phyloP scores from a whole-genome alignment of 371 early-diverging fungal genomes.

The Mortierella sp. region DNA sequence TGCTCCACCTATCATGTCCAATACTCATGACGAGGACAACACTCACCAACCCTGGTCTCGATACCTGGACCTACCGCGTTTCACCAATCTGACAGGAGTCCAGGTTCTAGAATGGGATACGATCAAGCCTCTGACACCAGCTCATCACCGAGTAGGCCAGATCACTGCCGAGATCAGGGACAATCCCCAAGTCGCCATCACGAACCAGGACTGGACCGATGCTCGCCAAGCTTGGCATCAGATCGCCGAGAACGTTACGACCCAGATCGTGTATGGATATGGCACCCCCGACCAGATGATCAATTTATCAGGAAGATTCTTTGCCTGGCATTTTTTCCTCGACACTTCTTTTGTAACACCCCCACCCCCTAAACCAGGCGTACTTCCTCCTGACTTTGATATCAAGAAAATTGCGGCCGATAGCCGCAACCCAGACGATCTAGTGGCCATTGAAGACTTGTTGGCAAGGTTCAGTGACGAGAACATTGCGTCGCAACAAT shows the following conservation, averaged over 20 bases:
- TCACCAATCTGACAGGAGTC: conserved; percentile 8
- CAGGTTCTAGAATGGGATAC: conserved; percentile 33
- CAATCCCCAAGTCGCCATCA: neutral
- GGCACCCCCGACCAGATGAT: conserved; percentile 7
- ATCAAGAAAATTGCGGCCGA: neutral
- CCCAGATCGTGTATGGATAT: conserved; percentile 20
- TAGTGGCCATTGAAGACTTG: conserved; percentile 17
- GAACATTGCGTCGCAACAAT: neutral
- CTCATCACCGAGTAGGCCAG: conserved; percentile 5
- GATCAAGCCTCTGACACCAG: conserved; percentile 3
- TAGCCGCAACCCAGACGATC: neutral
- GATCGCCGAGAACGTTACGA: conserved; percentile 9
- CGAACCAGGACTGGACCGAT: neutral
- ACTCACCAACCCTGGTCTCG: conserved; percentile 7
- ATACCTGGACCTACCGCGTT: conserved; percentile 11
- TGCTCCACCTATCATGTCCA: conserved; percentile 20
- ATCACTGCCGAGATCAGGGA: neutral
- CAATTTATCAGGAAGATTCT: conserved; percentile 8
- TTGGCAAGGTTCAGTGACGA: conserved; percentile 11
- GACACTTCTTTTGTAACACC: conserved; percentile 1
- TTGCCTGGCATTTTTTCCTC: conserved; percentile 27
- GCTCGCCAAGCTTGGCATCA: neutral
- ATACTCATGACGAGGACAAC: conserved; percentile 6
- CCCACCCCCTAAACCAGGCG: conserved; percentile 3
- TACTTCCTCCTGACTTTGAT: neutral